Percentiles rank a stretch among this genome's conserved stretches.
Evolutionary conservation across 345 rosid genomes (phyloP).

Genomic region (Aethionema arabicum): DNA sequence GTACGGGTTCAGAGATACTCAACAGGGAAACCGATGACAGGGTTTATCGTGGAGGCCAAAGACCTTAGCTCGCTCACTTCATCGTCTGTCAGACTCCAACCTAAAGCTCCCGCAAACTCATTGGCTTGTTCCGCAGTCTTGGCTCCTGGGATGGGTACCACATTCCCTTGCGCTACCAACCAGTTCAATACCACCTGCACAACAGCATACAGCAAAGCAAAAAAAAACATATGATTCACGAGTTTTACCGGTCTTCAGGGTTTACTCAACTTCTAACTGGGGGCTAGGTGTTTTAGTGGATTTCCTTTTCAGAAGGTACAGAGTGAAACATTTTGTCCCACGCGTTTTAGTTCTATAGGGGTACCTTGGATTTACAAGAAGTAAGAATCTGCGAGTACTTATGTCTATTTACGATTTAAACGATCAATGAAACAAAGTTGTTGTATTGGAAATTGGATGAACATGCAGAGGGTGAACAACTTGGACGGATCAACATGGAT

Average conservation of each 20-base stretch:
- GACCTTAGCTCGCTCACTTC: conserved; percentile 80
- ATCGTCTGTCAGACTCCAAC: conserved; percentile 66
- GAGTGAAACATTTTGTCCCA: neutral
- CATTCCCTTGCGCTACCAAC: conserved; percentile 87
- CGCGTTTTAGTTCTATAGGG: neutral
- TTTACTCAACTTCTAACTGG: conserved; percentile 4
- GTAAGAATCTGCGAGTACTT: neutral
- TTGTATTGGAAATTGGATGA: neutral
- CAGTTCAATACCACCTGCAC: conserved; percentile 82
- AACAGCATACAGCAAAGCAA: conserved; percentile 17
- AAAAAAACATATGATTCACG: neutral
- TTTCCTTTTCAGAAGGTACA: neutral
- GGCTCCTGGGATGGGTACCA: conserved; percentile 96
- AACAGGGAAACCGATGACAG: conserved; percentile 74
- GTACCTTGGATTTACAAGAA: conserved; percentile 3
- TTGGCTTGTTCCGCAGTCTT: conserved; percentile 71
- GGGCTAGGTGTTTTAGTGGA: neutral
- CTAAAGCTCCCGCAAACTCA: conserved; percentile 82
- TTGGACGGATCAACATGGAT: conserved; percentile 18
- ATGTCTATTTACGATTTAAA: neutral
- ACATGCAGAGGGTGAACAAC: conserved; percentile 7
- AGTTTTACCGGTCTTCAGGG: conserved; percentile 14
- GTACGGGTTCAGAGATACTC: conserved; percentile 54
- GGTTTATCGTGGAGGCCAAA: conserved; percentile 55
- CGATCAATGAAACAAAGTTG: conserved; percentile 4